A percentile compares a stretch with the other conserved stretches of the same genome.
phyloP scores from a whole-genome alignment of 306 rosid genomes.

The Vigna radiata region DNA sequence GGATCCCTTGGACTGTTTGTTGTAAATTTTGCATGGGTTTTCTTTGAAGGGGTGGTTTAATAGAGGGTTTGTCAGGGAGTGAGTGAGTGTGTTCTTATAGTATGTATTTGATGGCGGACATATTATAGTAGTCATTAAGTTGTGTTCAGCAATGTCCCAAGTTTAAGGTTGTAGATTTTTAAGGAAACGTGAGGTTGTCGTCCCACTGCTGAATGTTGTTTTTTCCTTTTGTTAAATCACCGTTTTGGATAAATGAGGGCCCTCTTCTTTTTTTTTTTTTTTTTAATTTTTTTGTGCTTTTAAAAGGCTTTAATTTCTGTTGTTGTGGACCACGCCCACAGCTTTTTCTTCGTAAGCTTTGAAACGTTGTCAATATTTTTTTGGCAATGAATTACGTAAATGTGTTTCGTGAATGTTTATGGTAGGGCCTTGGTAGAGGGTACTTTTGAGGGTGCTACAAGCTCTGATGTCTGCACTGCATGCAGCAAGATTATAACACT shows the following conservation, averaged over 20 bases:
- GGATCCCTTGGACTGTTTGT: neutral
- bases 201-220: neutral
- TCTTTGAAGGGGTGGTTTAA: neutral
- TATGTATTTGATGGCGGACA: neutral
- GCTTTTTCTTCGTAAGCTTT: neutral
- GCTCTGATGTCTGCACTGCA: neutral
- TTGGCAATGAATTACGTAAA: neutral
- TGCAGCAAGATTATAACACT: neutral
- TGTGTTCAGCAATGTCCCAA: neutral
- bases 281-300: neutral
- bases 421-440: conserved; percentile 36
- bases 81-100: neutral
- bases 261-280: conserved; percentile 8
- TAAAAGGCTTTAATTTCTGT: conserved; percentile 27
- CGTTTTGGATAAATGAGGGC: conserved; percentile 41
- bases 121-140: neutral
- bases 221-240: neutral
- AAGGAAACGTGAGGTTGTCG: neutral
- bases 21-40: neutral
- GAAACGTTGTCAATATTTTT: neutral
- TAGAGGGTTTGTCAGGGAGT: neutral
- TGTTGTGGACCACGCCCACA: conserved; percentile 24
- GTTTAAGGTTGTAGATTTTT: neutral
- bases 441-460: conserved; percentile 22
- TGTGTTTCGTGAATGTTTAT: conserved; percentile 24